Evolutionary conservation across 805 yeast species (phyloP), one percentile per base, ranked within the genome.

Genomic region (Komagataella mondaviorum): DNA sequence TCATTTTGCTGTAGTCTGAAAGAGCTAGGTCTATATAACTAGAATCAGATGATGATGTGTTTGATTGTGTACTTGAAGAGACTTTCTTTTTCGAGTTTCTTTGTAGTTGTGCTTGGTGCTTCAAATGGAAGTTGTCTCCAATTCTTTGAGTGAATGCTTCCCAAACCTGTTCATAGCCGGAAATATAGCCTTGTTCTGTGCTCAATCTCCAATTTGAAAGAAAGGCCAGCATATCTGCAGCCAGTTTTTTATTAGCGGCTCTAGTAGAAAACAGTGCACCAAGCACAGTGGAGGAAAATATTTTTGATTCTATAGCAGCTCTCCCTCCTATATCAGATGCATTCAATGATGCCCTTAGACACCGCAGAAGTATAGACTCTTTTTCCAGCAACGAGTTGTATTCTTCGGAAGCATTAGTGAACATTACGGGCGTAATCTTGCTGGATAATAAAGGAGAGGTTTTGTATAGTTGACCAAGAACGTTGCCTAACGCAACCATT

Each of bases 401-500:
- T 18, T 61, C 61, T 47, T 68, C 71, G 3, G 59, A 39, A 1
- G 62, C 55, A 47, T 64, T 63, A 1, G 63, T 64, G 52, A 68
- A 68, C 23, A 36, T 24, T n/a, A 24, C 14, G n/a, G 50, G 30
- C n/a, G 45, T 46, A 20, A 30, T 49, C 47, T 8, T 49, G 6
- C 44, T 30, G 6, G 51, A 54, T 17, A 60, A 6, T 6, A 59
- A 46, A 12, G 68, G 69, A 36, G 57, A 60, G 2, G 71, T 65
- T 51, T 61, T 66, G 60, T 68, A 65, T 14, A 68, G 53, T 44
- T 61, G 64, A 44, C 59, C 57, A 51, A 93, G 71, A 46, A 85
- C 86, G 30, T 85, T 81, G 30, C 93, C 84, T 53, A 93, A 74
- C 0, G 95, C 90, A 3, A 87, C 79, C 53, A 88, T 96, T 45